These are phyloP conservation scores for Dactylorhiza incarnata DNA, from an alignment of 106 monocot species.

Conservation along the genomic window DNA sequence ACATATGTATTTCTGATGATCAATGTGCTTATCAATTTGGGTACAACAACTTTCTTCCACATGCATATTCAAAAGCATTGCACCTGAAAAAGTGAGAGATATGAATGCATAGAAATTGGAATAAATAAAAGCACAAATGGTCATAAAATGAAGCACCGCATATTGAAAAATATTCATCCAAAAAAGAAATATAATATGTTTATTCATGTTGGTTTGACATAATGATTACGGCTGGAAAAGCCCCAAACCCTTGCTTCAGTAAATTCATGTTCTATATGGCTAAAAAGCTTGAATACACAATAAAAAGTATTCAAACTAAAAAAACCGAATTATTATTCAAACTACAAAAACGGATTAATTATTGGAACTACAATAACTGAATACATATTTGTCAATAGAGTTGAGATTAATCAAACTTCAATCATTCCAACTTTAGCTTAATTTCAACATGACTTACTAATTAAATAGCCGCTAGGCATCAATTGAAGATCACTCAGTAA, in stretches of 20 bases:
- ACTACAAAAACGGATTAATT: background rate
- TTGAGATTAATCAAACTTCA: background rate
- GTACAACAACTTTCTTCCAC: background rate
- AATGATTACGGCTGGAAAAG: background rate
- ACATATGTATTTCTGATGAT: constrained; percentile 24
- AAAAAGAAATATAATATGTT: background rate
- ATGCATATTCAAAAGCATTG: constrained; percentile 4
- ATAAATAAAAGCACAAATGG: background rate
- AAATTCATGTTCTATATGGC: background rate
- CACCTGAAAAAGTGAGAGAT: constrained; percentile 4
- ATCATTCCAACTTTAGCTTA: background rate
- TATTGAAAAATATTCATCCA: background rate
- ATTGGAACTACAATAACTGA: background rate
- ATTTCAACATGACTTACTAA: background rate
- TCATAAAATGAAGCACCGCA: background rate
- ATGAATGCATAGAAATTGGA: background rate
- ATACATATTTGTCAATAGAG: background rate
- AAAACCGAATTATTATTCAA: background rate
- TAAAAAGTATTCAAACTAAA: background rate
- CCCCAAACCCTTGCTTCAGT: background rate
- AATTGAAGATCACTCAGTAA: background rate
- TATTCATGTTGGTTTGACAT: background rate
- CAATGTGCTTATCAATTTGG: constrained; percentile 20
- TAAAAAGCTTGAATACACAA: background rate
- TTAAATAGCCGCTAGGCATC: background rate